Base-by-base conservation (phyloP, 371 early-diverging fungal genomes). In the Phascolomyces articulosus region DNA sequence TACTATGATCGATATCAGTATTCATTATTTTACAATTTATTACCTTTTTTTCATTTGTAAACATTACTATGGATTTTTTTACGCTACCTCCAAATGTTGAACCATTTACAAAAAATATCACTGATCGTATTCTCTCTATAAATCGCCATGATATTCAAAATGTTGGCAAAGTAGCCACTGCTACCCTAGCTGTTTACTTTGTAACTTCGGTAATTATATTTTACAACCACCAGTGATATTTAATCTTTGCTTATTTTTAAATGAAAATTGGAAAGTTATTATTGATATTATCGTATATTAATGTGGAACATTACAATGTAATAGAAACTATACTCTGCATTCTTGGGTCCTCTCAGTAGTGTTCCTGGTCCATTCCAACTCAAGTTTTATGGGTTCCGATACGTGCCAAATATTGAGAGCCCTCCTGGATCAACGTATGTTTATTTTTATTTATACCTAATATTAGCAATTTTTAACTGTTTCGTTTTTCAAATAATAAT, bases 351-450 rank as follows among this genome's bases (percentile, higher is more conserved):
- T 9, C 51, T 79, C 2, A 58, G 65, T 29, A 20, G 38, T 13
- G 38, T 77, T 15, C 77, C 77, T 20, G 77, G 79, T 11, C 79
- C 79, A 2, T 67, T 77, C 26, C 24, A 61, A n/a, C 21, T 65
- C 31, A 65, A 57, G 21, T 68, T 78, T 31, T 40, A 68, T 34
- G 48, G 53, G 23, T 7, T 62, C n/a, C 70, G 68, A 18, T 55
- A 47, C 4, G 13, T 57, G 24, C 3, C 63, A 3, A 54, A 55
- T 13, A 40, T 55, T 44, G 69, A 73, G 47, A 58, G 23, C n/a
- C 73, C 73, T 11, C 59, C 38, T 9, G 75, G 75, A 15, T 70
- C 68, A 63, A 40, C 21, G 75, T 72, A 70, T 60, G 7, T 34
- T 34, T 6, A 15, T 31, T 27, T 10, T 10, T 11, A 60, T 23